Conservation (phyloP, 2,329 filamentous ascomycete species). For the Lasiodiplodia hormozganensis region DNA sequence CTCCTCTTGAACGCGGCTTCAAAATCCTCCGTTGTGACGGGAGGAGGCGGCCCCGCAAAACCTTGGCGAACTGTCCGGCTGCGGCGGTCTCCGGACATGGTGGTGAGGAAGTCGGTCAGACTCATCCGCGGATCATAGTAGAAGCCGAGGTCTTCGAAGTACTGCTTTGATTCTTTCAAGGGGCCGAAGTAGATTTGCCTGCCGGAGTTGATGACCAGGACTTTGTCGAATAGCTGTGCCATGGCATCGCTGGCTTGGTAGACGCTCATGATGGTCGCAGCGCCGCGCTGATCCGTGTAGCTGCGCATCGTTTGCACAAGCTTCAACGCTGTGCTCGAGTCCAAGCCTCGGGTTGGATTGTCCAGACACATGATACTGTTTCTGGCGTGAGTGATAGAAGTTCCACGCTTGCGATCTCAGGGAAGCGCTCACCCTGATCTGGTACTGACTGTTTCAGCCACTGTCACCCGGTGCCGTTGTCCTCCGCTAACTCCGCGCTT, state of each 20-base stretch:
- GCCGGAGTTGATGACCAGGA: constrained; percentile 76
- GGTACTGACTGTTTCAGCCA: not conserved
- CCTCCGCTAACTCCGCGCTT: not conserved
- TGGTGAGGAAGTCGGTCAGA: constrained; percentile 75
- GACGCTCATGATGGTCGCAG: constrained; percentile 62
- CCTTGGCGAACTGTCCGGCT: not conserved
- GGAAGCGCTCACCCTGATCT: not conserved
- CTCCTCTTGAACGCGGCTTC: not conserved
- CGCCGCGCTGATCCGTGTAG: constrained; percentile 57
- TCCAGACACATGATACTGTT: constrained; percentile 46
- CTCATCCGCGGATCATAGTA: constrained; percentile 71
- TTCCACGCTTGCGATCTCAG: not conserved
- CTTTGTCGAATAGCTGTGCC: constrained; percentile 69
- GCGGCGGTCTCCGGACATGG: not conserved
- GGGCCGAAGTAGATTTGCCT: constrained; percentile 79
- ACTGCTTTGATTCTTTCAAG: constrained; percentile 63
- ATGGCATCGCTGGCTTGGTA: constrained; percentile 60
- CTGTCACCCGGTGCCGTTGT: constrained; percentile 1
- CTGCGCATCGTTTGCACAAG: constrained; percentile 62
- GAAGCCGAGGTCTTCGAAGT: constrained; percentile 74
- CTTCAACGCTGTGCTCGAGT: constrained; percentile 60
- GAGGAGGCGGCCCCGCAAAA: not conserved
- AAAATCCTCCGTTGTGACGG: not conserved
- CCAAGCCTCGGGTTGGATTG: constrained; percentile 51
- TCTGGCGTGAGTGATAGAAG: not conserved